Evolutionary conservation across 345 rosid genomes (phyloP).

Genomic region (Eucalyptus victrix): DNA sequence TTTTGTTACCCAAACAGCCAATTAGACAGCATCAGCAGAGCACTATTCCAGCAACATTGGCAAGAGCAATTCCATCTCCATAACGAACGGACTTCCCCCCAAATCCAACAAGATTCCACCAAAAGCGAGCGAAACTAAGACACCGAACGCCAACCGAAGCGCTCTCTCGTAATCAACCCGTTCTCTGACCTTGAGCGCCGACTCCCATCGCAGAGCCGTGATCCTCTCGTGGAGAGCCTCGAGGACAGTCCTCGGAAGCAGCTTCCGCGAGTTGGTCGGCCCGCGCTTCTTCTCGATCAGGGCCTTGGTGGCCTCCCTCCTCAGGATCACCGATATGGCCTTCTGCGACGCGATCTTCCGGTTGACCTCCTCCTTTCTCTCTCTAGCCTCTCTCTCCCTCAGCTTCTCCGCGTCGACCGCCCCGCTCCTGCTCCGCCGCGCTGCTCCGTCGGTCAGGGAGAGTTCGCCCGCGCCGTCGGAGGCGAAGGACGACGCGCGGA

Average conservation of each 20-base stretch:
- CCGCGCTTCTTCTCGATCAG: constrained; percentile 75
- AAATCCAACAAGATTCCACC: not conserved
- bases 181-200: constrained; percentile 59
- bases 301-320: constrained; percentile 77
- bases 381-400: constrained; percentile 30
- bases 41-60: not conserved
- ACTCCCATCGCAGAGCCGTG: constrained; percentile 83
- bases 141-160: not conserved
- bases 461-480: not conserved
- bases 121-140: not conserved
- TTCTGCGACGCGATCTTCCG: constrained; percentile 70
- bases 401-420: constrained; percentile 15
- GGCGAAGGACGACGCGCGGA: not conserved
- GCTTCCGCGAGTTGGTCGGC: constrained; percentile 46
- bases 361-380: constrained; percentile 42
- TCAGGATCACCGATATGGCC: constrained; percentile 60
- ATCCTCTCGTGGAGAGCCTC: constrained; percentile 84
- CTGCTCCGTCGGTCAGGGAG: not conserved
- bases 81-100: not conserved
- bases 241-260: constrained; percentile 74
- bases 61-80: not conserved
- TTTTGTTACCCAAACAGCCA: not conserved
- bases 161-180: not conserved
- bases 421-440: constrained; percentile 8
- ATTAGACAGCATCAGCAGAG: not conserved